Percentiles rank a stretch among this genome's conserved stretches.
phyloP scores from a whole-genome alignment of 2,329 filamentous ascomycete species.

The Chaetomiaceae sp. region DNA sequence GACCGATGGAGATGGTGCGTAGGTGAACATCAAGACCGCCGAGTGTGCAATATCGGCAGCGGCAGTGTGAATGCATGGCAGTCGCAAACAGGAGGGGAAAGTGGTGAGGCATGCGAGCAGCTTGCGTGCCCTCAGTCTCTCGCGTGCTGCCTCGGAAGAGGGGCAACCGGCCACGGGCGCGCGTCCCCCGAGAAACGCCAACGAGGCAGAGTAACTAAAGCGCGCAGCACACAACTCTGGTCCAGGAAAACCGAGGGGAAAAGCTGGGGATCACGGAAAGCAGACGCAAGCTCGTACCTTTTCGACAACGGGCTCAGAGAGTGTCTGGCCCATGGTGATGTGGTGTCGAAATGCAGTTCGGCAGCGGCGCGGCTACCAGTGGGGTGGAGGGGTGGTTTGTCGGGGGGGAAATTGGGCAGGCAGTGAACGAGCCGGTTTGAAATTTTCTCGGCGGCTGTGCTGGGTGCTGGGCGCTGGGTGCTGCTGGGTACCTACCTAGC shows the following conservation, averaged over 20 bases:
- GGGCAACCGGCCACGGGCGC: neutral
- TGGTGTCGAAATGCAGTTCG: slow-evolving; percentile 26
- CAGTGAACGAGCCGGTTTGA: slow-evolving; percentile 4
- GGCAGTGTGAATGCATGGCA: neutral
- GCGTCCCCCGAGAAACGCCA: too few species aligned
- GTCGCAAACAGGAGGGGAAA: neutral
- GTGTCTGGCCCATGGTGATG: slow-evolving; percentile 87
- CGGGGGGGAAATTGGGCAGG: slow-evolving; percentile 19
- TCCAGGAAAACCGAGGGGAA: neutral
- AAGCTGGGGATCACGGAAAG: neutral
- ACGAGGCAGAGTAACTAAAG: too few species aligned
- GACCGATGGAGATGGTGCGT: neutral
- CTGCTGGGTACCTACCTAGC: too few species aligned
- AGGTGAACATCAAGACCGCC: neutral
- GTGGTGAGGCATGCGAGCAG: slow-evolving; percentile 8
- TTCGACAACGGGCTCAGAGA: slow-evolving; percentile 97
- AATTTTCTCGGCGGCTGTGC: slow-evolving; percentile 14
- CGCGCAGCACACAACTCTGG: neutral
- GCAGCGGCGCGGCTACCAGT: slow-evolving; percentile 28
- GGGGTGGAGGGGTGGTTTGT: slow-evolving; percentile 24
- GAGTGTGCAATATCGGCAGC: neutral
- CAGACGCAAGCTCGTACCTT: slow-evolving; percentile 62
- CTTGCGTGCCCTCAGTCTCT: neutral
- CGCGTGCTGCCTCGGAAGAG: neutral
- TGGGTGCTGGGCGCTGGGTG: too few species aligned